phyloP scores from a whole-genome alignment of 768 basidiomycete genomes.

The Porpolomopsis calyptriformis region DNA sequence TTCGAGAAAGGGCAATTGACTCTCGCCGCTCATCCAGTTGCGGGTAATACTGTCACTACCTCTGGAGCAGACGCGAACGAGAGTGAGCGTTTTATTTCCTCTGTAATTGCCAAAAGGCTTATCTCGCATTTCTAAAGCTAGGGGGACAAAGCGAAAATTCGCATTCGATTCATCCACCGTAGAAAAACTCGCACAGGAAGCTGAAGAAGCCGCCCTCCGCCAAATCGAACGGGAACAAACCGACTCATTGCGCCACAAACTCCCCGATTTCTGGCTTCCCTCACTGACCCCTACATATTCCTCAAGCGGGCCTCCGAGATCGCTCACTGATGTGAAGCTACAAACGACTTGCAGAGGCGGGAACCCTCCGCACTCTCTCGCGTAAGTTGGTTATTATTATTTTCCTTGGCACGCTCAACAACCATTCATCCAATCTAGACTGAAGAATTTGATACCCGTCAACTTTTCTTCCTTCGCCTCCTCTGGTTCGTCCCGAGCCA shows the following conservation, averaged over 20 bases:
- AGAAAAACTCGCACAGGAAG: conserved; percentile 62
- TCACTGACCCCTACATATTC: conserved; percentile 79
- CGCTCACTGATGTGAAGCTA: conserved; percentile 70
- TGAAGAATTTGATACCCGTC: conserved; percentile 76
- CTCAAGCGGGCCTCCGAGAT: conserved; percentile 48
- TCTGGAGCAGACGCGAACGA: conserved; percentile 30
- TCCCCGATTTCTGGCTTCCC: conserved; percentile 97
- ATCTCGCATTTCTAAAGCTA: conserved; percentile 25
- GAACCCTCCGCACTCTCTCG: conserved; percentile 63
- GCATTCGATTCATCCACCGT: conserved; percentile 67
- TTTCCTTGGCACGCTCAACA: conserved; percentile 6
- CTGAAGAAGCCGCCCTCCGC: conserved; percentile 78
- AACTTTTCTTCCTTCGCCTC: conserved; percentile 55
- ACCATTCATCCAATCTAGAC: conserved; percentile 28
- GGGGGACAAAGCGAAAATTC: conserved; percentile 75
- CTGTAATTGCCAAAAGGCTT: not conserved
- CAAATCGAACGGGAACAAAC: conserved; percentile 80
- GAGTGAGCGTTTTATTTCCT: conserved; percentile 1
- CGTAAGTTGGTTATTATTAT: conserved; percentile 36
- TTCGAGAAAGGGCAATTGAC: conserved; percentile 83
- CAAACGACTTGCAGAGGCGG: conserved; percentile 85
- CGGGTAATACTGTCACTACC: conserved; percentile 27
- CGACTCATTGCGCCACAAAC: conserved; percentile 73
- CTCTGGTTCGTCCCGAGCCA: conserved; percentile 27
- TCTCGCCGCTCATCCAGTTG: conserved; percentile 37